phyloP scores from a whole-genome alignment of 208 protist genomes.

The Phytomonas francai region DNA sequence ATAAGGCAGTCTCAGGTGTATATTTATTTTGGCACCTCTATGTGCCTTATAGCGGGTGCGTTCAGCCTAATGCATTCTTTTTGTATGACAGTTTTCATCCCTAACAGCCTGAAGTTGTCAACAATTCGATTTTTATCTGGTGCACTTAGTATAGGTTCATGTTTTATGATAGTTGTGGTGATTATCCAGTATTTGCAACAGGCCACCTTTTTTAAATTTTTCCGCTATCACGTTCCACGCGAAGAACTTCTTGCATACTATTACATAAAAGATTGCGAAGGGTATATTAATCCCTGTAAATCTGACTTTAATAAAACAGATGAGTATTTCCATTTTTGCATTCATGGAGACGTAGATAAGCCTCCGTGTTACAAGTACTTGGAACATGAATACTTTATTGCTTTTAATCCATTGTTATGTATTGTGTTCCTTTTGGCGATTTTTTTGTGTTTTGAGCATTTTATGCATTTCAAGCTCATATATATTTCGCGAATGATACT shows the following conservation, averaged over 20 bases:
- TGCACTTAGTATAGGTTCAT: no score
- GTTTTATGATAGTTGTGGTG: no score
- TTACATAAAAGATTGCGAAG: background rate
- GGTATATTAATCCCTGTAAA: background rate
- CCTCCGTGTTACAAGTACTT: no score
- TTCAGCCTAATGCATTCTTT: background rate
- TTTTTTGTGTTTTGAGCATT: constrained; percentile 3
- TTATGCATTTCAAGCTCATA: background rate
- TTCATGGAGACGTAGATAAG: background rate
- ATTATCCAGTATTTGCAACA: background rate
- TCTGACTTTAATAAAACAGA: background rate
- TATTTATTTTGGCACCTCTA: background rate
- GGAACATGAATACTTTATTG: no score
- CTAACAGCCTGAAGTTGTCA: no score
- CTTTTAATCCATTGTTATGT: background rate
- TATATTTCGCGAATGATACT: constrained; percentile 3
- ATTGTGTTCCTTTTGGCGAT: constrained; percentile 2
- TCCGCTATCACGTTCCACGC: background rate
- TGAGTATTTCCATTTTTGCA: no score
- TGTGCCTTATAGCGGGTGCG: background rate
- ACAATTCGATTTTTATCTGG: no score
- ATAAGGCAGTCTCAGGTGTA: background rate
- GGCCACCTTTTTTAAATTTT: background rate
- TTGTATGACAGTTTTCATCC: background rate
- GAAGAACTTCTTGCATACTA: background rate